phyloP scores from a whole-genome alignment of 2,329 filamentous ascomycete genomes.

The Rutstroemia sydowiana region DNA sequence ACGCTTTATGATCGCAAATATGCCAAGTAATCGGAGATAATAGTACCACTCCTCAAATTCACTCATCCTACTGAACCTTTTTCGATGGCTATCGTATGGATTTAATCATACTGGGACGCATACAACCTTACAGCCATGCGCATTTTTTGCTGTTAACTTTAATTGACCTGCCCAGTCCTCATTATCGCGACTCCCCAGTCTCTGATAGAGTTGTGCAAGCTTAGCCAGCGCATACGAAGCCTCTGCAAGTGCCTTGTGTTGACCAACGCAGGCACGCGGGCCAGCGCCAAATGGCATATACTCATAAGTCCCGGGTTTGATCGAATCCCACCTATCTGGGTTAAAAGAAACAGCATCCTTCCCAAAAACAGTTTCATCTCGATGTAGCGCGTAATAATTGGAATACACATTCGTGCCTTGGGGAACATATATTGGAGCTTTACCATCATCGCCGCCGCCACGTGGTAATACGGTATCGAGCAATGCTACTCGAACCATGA shows the following conservation, averaged over 20 bases:
- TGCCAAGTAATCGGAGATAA: no score
- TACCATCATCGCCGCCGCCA: conserved; percentile 13
- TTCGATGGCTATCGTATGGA: neutral
- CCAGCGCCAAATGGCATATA: conserved; percentile 60
- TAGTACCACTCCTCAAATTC: no score
- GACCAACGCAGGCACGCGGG: conserved; percentile 61
- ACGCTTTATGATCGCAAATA: no score
- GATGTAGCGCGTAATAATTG: conserved; percentile 2
- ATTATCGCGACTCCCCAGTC: conserved; percentile 5
- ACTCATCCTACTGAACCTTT: no score
- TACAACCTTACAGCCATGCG: conserved; percentile 2
- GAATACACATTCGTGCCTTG: conserved; percentile 4
- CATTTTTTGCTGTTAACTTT: conserved; percentile 8
- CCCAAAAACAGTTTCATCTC: conserved; percentile 48
- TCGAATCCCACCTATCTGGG: conserved; percentile 60
- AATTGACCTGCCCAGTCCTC: conserved; percentile 1
- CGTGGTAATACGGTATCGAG: conserved; percentile 11
- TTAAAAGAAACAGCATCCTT: conserved; percentile 60
- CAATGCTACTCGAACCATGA: conserved; percentile 7
- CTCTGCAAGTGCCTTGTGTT: conserved; percentile 13
- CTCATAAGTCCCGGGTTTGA: conserved; percentile 63
- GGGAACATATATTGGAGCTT: conserved; percentile 10
- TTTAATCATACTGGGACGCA: conserved; percentile 1
- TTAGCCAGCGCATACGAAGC: conserved; percentile 10
- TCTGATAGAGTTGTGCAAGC: conserved; percentile 7